Conservation (phyloP, 371 early-diverging fungal species). For the Capillidium heterosporum region DNA sequence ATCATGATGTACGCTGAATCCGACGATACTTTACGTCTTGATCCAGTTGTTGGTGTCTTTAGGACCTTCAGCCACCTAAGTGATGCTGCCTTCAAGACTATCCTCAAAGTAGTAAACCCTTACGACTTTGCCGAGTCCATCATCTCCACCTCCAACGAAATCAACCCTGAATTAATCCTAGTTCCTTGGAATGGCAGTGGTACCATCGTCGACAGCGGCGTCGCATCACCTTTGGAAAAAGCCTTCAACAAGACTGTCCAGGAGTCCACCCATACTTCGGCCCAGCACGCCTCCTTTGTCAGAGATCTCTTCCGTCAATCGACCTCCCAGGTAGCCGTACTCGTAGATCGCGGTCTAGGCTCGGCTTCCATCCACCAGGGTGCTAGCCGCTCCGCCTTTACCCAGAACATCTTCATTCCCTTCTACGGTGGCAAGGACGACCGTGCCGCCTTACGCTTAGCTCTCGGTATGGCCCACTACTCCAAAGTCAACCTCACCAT, state of each 20-base stretch:
- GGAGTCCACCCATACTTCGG: slow-evolving; percentile 11
- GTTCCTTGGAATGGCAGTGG: slow-evolving; percentile 20
- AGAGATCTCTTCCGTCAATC: slow-evolving; percentile 18
- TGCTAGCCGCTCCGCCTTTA: neutral
- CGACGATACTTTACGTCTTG: slow-evolving; percentile 27
- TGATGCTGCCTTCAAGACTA: slow-evolving; percentile 22
- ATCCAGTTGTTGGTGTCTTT: slow-evolving; percentile 54
- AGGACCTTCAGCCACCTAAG: slow-evolving; percentile 47
- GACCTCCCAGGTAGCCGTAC: slow-evolving; percentile 27
- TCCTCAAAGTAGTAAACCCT: slow-evolving; percentile 13
- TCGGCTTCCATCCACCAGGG: slow-evolving; percentile 3
- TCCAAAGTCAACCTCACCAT: slow-evolving; percentile 9
- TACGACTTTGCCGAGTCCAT: slow-evolving; percentile 28
- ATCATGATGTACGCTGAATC: slow-evolving; percentile 49
- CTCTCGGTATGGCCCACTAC: slow-evolving; percentile 14
- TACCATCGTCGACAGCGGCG: slow-evolving; percentile 4
- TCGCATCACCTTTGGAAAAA: neutral
- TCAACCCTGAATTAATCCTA: slow-evolving; percentile 18
- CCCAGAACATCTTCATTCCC: slow-evolving; percentile 16
- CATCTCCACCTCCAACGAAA: slow-evolving; percentile 15
- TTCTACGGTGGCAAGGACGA: slow-evolving; percentile 48
- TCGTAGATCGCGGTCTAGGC: slow-evolving; percentile 57
- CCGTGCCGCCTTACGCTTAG: slow-evolving; percentile 22
- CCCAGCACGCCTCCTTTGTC: slow-evolving; percentile 23
- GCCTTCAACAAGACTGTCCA: neutral